These are phyloP conservation scores for Auxenochlorella pyrenoidosa DNA, from an alignment of 139 green algal species.

Conservation along the genomic window DNA sequence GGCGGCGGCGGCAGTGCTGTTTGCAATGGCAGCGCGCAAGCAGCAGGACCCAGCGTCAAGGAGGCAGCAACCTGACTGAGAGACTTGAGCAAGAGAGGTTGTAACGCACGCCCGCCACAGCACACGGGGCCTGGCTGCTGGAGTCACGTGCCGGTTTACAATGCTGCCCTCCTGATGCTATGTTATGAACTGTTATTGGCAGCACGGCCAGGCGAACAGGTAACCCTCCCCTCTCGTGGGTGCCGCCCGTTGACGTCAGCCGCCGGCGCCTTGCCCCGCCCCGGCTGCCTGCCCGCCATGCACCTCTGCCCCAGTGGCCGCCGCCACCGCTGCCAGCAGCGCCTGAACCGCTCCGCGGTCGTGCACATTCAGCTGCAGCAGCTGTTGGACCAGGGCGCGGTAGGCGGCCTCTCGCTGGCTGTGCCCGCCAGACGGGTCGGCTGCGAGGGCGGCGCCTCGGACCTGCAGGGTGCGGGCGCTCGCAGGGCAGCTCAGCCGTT, in stretches of 20 bases:
- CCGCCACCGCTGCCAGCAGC: constrained; percentile 10
- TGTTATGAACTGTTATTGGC: too few species aligned
- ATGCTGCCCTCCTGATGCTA: too few species aligned
- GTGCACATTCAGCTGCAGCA: constrained; percentile 2
- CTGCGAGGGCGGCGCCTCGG: neutral
- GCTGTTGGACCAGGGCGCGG: constrained; percentile 21
- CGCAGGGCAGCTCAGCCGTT: neutral
- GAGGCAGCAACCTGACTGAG: neutral
- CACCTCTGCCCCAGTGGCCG: neutral
- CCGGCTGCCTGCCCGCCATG: too few species aligned
- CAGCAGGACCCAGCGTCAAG: neutral
- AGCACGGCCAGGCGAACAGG: too few species aligned
- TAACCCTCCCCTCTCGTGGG: too few species aligned
- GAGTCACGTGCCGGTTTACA: too few species aligned
- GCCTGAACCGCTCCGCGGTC: neutral
- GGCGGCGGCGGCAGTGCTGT: neutral
- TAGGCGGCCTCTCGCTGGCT: neutral
- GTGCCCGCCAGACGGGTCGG: neutral
- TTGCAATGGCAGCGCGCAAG: neutral
- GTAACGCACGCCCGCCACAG: too few species aligned
- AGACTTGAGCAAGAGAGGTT: too few species aligned
- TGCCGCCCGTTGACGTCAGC: too few species aligned
- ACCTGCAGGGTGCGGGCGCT: neutral
- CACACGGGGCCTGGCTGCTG: too few species aligned
- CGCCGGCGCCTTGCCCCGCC: too few species aligned